Base-by-base conservation (phyloP, 108 stramenopile species). In the Nitzschia putrida region DNA sequence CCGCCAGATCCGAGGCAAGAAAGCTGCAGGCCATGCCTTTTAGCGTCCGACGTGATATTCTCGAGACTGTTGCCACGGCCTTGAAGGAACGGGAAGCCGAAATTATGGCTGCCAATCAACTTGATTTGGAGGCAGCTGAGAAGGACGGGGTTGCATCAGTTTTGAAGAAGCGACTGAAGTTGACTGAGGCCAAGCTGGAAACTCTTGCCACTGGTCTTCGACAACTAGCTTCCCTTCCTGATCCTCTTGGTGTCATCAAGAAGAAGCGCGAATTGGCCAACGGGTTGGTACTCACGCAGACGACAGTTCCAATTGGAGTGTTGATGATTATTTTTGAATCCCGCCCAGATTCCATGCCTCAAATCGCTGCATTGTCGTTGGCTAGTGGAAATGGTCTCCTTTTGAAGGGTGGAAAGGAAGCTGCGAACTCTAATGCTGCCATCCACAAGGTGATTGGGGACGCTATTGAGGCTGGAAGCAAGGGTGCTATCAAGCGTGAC, bases 351-450 rank as follows among this genome's bases (percentile, higher is more conserved):
- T 95, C 95, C 26, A 92, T 98, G 78, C 97, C 98, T 10, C 99
- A 99, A 83, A 99, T 99, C 70, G 89, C 97, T 24, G 88, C 97
- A 4, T 86, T 98, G 25, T 94, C 96, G 21, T 67, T 99, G 40
- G 94, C 95, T 11, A 93, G 92, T 64, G 97, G 97, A 5, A 98
- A 98, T 83, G 97, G 97, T 0, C 76, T 99, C 9, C 69, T 99
- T 25, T 84, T 99, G 21, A 99, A 99, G 66, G 99, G 99, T 21
- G 99, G 99, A 29, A 98, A 95, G 72, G 99, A 99, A 59, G 99
- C 99, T 5, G 66, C 68, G 24, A 75, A 84, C 65, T 97, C 97
- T 4, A 99, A 99, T 70, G 78, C 82, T 25, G 84, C 85, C 8
- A 85, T 98, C 59, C 90, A 94, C 73, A 69, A 78, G 47, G 90